A percentile compares a stretch with the other conserved stretches of the same genome.
Evolutionary conservation across 1,284 basidiomycete species (phyloP).

Genomic region (Pyrrhoderma lamaoense): DNA sequence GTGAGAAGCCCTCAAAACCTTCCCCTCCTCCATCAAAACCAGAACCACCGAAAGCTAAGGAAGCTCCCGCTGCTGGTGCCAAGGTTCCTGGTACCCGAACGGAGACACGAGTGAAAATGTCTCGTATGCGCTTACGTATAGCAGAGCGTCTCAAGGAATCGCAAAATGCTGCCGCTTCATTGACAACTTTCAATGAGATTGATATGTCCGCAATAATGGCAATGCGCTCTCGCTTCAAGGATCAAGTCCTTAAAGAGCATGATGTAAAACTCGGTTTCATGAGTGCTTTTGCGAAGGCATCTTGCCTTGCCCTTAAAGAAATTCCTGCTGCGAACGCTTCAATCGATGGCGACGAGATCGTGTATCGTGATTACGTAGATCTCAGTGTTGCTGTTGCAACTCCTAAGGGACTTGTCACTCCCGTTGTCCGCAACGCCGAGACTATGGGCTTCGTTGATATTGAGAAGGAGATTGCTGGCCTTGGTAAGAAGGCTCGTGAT

Average conservation of each 20-base stretch:
- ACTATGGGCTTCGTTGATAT: conserved; percentile 83
- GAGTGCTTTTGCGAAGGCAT: conserved; percentile 93
- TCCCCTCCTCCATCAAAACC: conserved; percentile 22
- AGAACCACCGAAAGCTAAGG: conserved; percentile 23
- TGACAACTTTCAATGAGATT: conserved; percentile 99
- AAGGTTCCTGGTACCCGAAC: conserved; percentile 52
- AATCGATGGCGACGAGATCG: conserved; percentile 93
- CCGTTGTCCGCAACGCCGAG: conserved; percentile 91
- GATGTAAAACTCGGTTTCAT: conserved; percentile 99
- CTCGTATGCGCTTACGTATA: conserved; percentile 94
- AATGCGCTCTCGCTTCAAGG: conserved; percentile 95
- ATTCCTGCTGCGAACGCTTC: conserved; percentile 93
- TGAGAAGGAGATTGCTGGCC: conserved; percentile 83
- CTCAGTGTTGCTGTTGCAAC: conserved; percentile 94
- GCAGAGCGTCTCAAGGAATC: conserved; percentile 97
- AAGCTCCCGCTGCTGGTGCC: conserved; percentile 30
- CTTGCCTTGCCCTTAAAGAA: conserved; percentile 81
- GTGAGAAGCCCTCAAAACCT: conserved; percentile 24
- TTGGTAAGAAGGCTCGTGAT: conserved; percentile 95
- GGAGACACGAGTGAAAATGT: conserved; percentile 96
- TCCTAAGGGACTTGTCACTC: conserved; percentile 95
- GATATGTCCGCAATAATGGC: conserved; percentile 97
- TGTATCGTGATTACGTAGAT: conserved; percentile 94
- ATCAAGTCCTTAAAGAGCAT: conserved; percentile 84
- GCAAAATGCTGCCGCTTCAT: conserved; percentile 92